phyloP scores from a whole-genome alignment of 129 eudicot species.

The Dittrichia graveolens region DNA sequence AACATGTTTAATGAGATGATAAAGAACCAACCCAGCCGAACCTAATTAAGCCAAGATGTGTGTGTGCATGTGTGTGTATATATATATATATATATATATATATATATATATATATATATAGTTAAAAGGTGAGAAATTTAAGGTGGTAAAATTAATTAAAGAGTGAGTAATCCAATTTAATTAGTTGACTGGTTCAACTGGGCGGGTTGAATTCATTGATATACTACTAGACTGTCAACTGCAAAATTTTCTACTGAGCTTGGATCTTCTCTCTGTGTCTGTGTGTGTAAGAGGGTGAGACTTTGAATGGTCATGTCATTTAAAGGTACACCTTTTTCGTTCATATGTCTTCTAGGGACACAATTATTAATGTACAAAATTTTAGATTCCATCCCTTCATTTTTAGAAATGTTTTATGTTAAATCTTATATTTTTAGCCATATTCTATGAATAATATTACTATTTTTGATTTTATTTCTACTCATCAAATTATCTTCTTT shows the following conservation, averaged over 20 bases:
- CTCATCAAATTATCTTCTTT: background rate
- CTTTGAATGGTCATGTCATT: slow-evolving; percentile 46
- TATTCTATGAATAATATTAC: slow-evolving; percentile 5
- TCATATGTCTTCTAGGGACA: slow-evolving; percentile 37
- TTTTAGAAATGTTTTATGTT: slow-evolving; percentile 29
- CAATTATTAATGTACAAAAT: slow-evolving; percentile 18
- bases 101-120: background rate
- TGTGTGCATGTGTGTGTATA: too few relatives aligned
- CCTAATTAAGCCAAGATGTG: too few relatives aligned
- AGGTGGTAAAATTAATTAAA: slow-evolving; percentile 29
- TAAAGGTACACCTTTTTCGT: slow-evolving; percentile 39
- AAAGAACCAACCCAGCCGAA: slow-evolving; percentile 2
- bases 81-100: too few relatives aligned
- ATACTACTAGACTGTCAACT: slow-evolving; percentile 40
- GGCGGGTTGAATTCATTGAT: slow-evolving; percentile 21
- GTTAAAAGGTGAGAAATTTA: slow-evolving; percentile 39
- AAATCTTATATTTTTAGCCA: slow-evolving; percentile 11
- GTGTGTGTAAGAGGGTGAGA: slow-evolving; percentile 34
- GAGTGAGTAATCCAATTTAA: slow-evolving; percentile 19
- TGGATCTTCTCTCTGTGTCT: slow-evolving; percentile 44
- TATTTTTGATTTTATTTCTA: background rate
- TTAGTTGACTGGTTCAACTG: slow-evolving; percentile 29
- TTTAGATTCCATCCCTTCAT: slow-evolving; percentile 27
- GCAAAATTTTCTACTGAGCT: slow-evolving; percentile 38
- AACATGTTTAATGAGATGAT: slow-evolving; percentile 12